phyloP scores from a whole-genome alignment of 257 asterid species.

The Petunia secreta region DNA sequence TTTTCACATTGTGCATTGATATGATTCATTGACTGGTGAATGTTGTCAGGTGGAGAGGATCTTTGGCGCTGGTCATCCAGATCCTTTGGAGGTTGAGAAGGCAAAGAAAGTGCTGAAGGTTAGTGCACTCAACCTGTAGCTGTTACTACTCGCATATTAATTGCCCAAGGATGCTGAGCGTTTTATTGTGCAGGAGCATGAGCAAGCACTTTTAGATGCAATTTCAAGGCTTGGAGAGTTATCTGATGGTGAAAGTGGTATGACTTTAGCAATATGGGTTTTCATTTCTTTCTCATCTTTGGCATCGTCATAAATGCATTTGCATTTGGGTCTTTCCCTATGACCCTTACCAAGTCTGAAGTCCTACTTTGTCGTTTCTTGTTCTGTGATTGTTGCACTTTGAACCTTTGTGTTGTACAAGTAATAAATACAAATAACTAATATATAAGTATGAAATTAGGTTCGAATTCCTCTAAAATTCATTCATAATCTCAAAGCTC shows the following conservation, averaged over 20 bases:
- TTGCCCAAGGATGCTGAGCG: constrained; percentile 20
- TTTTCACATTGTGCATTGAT: constrained; percentile 13
- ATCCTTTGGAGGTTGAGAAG: constrained; percentile 77
- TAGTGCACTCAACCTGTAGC: constrained; percentile 29
- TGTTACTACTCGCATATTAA: constrained; percentile 12
- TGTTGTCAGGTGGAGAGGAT: constrained; percentile 79
- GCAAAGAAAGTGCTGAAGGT: constrained; percentile 92
- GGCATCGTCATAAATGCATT: neutral
- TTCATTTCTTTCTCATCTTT: constrained; percentile 9
- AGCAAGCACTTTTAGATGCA: constrained; percentile 81
- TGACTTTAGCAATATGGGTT: neutral
- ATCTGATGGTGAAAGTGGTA: constrained; percentile 95
- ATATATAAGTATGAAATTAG: neutral
- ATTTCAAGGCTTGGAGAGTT: constrained; percentile 74
- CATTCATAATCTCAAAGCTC: neutral
- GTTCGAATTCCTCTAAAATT: neutral
- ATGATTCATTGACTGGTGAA: constrained; percentile 30
- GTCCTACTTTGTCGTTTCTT: neutral
- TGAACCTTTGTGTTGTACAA: neutral
- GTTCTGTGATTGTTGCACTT: neutral
- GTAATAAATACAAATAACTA: neutral
- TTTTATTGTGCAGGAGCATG: constrained; percentile 70
- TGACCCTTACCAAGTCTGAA: neutral
- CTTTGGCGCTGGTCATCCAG: constrained; percentile 66
- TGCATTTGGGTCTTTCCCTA: neutral